Conservation (phyloP, 2,329 filamentous ascomycete species). For the Diaporthe vaccinii region DNA sequence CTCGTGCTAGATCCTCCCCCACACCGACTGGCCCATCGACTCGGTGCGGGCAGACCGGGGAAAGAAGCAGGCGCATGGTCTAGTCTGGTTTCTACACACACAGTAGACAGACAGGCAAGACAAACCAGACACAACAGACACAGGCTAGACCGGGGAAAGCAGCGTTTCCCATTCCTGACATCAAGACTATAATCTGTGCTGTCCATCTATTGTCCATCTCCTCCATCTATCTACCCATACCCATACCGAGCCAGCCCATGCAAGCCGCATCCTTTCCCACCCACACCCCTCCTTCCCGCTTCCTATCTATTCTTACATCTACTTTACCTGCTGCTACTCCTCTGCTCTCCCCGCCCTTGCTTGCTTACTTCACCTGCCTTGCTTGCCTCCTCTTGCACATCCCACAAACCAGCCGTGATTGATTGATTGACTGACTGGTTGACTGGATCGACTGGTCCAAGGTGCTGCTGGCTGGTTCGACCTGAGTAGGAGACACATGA, state of each 20-base stretch:
- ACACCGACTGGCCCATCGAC: slow-evolving; percentile 38
- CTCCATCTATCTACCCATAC: background rate
- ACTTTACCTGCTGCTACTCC: background rate
- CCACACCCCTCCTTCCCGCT: slow-evolving; percentile 9
- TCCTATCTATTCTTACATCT: slow-evolving; percentile 1
- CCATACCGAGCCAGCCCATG: slow-evolving; percentile 13
- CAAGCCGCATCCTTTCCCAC: slow-evolving; percentile 9
- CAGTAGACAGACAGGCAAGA: background rate
- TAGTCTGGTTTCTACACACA: background rate
- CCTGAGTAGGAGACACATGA: slow-evolving; percentile 30
- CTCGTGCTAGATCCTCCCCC: slow-evolving; percentile 24
- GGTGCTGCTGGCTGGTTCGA: slow-evolving; percentile 1
- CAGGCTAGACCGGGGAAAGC: slow-evolving; percentile 5
- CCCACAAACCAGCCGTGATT: background rate
- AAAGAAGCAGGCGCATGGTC: background rate
- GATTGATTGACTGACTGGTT: background rate
- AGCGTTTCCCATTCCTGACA: slow-evolving; percentile 15
- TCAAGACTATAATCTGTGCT: slow-evolving; percentile 7
- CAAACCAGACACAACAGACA: background rate
- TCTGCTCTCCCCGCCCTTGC: background rate
- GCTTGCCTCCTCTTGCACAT: background rate
- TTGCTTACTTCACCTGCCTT: background rate
- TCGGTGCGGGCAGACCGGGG: slow-evolving; percentile 34
- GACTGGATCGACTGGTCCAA: background rate
- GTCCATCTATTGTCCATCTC: background rate